phyloP scores from a whole-genome alignment of 179 eudicot species.

The Heliamphora ciliata region DNA sequence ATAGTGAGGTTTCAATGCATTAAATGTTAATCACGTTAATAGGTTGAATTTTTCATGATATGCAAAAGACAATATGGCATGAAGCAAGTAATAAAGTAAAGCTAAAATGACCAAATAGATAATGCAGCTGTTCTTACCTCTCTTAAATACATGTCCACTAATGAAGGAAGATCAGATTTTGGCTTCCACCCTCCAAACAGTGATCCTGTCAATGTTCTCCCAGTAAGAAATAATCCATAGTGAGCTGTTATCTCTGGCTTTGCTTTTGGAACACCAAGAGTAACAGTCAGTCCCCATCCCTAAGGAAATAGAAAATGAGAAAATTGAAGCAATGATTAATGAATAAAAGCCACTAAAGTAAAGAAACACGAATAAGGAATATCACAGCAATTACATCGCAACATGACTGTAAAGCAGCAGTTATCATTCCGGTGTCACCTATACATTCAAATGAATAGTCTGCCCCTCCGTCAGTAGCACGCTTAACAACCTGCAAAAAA shows the following conservation, averaged over 20 bases:
- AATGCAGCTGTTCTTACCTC: conserved; percentile 37
- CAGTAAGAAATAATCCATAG: conserved; percentile 58
- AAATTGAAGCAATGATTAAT: neutral
- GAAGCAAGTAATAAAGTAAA: neutral
- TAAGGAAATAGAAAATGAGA: conserved; percentile 13
- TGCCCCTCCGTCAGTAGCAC: conserved; percentile 74
- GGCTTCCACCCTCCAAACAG: conserved; percentile 96
- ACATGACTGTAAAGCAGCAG: conserved; percentile 81
- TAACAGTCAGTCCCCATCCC: conserved; percentile 95
- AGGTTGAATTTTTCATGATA: neutral
- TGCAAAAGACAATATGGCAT: neutral
- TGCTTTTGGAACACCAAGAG: conserved; percentile 89
- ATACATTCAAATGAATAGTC: conserved; percentile 93
- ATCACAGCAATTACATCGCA: conserved; percentile 51
- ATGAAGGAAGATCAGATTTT: conserved; percentile 70
- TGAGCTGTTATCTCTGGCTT: conserved; percentile 78
- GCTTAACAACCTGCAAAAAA: conserved; percentile 56
- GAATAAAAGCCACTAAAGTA: neutral
- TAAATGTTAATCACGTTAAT: neutral
- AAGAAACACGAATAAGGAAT: neutral
- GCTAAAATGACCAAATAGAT: neutral
- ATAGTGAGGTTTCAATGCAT: neutral
- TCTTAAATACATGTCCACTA: conserved; percentile 72
- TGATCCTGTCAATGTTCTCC: conserved; percentile 77
- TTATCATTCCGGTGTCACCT: conserved; percentile 68